These are phyloP conservation scores for Yamadazyma taylorii DNA, from an alignment of 1,139 yeast species.

Conservation along the genomic window DNA sequence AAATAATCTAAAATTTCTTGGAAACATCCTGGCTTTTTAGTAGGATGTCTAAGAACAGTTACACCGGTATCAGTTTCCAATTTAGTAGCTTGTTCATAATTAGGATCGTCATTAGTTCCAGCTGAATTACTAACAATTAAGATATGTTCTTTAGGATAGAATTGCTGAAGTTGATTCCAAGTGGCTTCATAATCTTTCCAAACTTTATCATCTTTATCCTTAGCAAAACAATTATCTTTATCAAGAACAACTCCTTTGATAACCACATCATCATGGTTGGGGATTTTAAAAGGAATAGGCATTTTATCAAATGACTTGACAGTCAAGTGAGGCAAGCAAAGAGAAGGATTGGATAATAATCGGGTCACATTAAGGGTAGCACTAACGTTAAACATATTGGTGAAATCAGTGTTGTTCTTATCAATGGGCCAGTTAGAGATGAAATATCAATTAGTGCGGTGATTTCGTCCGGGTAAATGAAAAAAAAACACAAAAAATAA, in stretches of 20 bases:
- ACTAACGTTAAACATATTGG: slow-evolving; percentile 59
- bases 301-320: slow-evolving; percentile 66
- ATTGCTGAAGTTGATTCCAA: slow-evolving; percentile 55
- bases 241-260: slow-evolving; percentile 86
- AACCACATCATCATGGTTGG: slow-evolving; percentile 23
- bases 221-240: slow-evolving; percentile 93
- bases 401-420: no score
- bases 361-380: slow-evolving; percentile 71
- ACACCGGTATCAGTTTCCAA: slow-evolving; percentile 73
- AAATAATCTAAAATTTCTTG: slow-evolving; percentile 67
- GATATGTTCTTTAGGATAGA: slow-evolving; percentile 65
- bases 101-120: slow-evolving; percentile 76
- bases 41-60: slow-evolving; percentile 70
- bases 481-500: neutral
- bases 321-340: slow-evolving; percentile 68
- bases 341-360: slow-evolving; percentile 59
- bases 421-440: neutral
- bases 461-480: slow-evolving; percentile 2
- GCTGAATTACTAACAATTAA: slow-evolving; percentile 92
- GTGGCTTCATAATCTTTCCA: slow-evolving; percentile 60
- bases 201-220: slow-evolving; percentile 75
- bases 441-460: no score
- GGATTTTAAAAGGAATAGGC: slow-evolving; percentile 43
- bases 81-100: slow-evolving; percentile 59
- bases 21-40: slow-evolving; percentile 89